These are phyloP conservation scores for Phytopythium delawarense DNA, from an alignment of 352 stramenopile genomes.

Conservation along the genomic window DNA sequence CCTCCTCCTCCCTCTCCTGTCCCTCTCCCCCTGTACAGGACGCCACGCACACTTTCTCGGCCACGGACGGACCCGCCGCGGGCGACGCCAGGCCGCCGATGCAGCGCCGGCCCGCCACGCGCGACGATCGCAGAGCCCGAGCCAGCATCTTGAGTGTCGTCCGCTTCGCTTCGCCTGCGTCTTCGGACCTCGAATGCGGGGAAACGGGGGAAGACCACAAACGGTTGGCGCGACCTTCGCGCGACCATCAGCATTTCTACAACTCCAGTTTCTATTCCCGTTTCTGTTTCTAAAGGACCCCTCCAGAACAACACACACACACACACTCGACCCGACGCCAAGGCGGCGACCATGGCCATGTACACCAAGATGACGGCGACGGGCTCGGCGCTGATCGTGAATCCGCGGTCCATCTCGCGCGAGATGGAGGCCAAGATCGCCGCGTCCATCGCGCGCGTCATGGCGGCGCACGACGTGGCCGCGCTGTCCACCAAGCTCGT, in stretches of 20 bases:
- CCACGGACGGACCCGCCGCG: constrained; percentile 36
- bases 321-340: no score
- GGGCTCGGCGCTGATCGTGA: constrained; percentile 65
- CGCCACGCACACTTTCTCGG: constrained; percentile 54
- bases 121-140: constrained; percentile 28
- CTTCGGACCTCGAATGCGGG: not conserved
- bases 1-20: not conserved
- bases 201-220: constrained; percentile 4
- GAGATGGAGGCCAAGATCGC: constrained; percentile 79
- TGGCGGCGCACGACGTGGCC: constrained; percentile 55
- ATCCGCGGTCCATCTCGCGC: constrained; percentile 75
- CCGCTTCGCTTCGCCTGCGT: not conserved
- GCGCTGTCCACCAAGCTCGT: constrained; percentile 79
- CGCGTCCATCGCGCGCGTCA: constrained; percentile 59
- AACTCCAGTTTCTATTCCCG: no score
- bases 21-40: not conserved
- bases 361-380: constrained; percentile 77
- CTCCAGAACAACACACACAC: not conserved
- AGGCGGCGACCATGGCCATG: constrained; percentile 40
- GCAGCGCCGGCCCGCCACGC: constrained; percentile 32
- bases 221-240: not conserved
- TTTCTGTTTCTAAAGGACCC: no score
- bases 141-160: constrained; percentile 31
- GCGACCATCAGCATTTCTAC: no score
- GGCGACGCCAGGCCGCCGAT: constrained; percentile 39